Conservation (phyloP, 106 monocot species). For the Phalaenopsis aphrodite region DNA sequence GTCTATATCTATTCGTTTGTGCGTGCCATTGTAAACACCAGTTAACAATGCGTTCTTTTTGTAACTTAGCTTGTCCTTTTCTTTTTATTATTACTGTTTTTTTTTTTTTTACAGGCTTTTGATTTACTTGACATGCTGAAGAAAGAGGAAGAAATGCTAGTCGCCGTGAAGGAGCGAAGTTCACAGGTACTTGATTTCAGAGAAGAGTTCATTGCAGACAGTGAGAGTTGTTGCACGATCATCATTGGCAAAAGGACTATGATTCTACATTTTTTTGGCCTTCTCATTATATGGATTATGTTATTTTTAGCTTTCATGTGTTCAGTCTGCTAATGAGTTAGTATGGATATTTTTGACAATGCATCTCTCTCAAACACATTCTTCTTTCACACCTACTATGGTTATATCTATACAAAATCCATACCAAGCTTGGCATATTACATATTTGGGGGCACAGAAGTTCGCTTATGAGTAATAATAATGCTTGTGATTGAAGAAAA, state of each 20-base stretch:
- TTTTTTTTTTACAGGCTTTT: constrained; percentile 49
- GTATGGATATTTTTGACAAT: background rate
- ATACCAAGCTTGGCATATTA: background rate
- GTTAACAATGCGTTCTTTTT: constrained; percentile 2
- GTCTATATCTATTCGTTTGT: background rate
- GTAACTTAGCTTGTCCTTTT: background rate
- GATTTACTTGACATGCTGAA: constrained; percentile 94
- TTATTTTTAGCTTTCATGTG: background rate
- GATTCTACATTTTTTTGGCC: background rate
- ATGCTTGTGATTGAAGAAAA: too few species aligned
- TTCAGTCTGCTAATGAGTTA: background rate
- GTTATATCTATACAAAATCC: background rate
- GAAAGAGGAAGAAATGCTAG: constrained; percentile 98
- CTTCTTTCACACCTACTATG: background rate
- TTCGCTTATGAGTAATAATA: too few species aligned
- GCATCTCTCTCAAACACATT: background rate
- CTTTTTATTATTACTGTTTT: background rate
- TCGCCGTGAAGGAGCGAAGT: constrained; percentile 64
- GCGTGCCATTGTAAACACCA: background rate
- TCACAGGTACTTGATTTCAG: constrained; percentile 39
- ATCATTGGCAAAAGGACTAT: background rate
- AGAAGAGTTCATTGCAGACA: background rate
- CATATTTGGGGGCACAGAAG: background rate
- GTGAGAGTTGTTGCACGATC: background rate
- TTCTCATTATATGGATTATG: background rate